phyloP scores from a whole-genome alignment of 495 filamentous ascomycete genomes.

The Penicillium maclennaniae region DNA sequence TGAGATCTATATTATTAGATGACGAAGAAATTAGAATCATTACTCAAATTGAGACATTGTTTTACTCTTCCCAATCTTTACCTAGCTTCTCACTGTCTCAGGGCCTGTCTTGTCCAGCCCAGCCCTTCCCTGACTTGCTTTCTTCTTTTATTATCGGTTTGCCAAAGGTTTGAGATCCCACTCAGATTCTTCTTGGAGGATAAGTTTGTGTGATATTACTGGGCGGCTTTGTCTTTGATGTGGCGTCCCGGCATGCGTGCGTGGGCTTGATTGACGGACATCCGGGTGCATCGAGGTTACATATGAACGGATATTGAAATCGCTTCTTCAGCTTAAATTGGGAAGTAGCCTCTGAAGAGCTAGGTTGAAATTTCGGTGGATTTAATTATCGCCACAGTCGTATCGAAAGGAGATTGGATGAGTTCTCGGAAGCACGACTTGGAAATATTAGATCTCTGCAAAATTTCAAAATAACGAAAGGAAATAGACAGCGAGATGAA shows the following conservation, averaged over 20 bases:
- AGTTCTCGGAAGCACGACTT: no score
- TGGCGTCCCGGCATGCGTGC: slow-evolving; percentile 18
- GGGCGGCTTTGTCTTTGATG: slow-evolving; percentile 14
- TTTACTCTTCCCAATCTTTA: slow-evolving; percentile 19
- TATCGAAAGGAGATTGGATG: no score
- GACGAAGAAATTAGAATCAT: background rate
- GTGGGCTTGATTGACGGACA: slow-evolving; percentile 10
- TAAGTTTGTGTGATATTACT: slow-evolving; percentile 15
- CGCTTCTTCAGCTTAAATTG: background rate
- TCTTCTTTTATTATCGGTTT: no score
- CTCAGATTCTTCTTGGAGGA: slow-evolving; percentile 12
- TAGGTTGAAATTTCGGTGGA: no score
- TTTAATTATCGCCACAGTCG: no score
- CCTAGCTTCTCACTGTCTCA: slow-evolving; percentile 18
- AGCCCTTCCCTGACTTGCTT: no score
- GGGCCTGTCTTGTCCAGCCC: slow-evolving; percentile 21
- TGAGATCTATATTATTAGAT: slow-evolving; percentile 3
- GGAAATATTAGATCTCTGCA: no score
- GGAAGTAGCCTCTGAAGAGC: slow-evolving; percentile 19
- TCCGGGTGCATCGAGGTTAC: background rate
- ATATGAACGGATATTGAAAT: background rate
- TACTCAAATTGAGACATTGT: slow-evolving; percentile 1
- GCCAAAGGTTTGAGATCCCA: slow-evolving; percentile 24
- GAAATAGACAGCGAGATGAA: no score
- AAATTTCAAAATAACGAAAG: no score